Percentiles rank a stretch among this genome's conserved stretches.
Evolutionary conservation across 306 rosid species (phyloP).

Genomic region (Luffa aegyptiaca): DNA sequence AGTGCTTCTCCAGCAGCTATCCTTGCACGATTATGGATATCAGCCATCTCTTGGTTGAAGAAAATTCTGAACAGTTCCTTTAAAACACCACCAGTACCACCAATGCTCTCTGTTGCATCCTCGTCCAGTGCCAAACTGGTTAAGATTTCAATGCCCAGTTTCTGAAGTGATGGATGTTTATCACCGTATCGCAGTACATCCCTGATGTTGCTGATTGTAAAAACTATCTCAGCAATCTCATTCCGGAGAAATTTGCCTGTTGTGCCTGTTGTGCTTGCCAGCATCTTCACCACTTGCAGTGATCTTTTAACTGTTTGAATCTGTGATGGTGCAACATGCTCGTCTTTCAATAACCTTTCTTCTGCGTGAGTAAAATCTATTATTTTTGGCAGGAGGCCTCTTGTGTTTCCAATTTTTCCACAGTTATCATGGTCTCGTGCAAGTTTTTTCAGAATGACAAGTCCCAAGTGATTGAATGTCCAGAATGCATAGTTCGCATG

Average conservation of each 20-base stretch:
- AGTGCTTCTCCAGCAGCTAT: slow-evolving; percentile 86
- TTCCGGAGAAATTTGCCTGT: slow-evolving; percentile 60
- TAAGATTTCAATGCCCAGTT: slow-evolving; percentile 71
- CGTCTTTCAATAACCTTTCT: slow-evolving; percentile 52
- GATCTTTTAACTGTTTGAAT: slow-evolving; percentile 63
- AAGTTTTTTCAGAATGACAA: slow-evolving; percentile 69
- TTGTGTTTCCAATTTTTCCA: slow-evolving; percentile 87
- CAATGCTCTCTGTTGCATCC: slow-evolving; percentile 75
- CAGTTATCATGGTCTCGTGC: slow-evolving; percentile 83
- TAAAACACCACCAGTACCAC: slow-evolving; percentile 78
- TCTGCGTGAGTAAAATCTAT: slow-evolving; percentile 67
- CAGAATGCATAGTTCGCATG: slow-evolving; percentile 49
- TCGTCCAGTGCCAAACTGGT: slow-evolving; percentile 71
- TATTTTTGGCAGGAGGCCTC: slow-evolving; percentile 79
- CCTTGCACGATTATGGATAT: slow-evolving; percentile 29
- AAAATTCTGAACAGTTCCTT: slow-evolving; percentile 64
- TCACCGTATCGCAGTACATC: slow-evolving; percentile 67
- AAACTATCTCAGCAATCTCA: slow-evolving; percentile 81
- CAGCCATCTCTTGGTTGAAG: slow-evolving; percentile 29
- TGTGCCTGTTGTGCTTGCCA: slow-evolving; percentile 63
- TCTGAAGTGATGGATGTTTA: slow-evolving; percentile 51
- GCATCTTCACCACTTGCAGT: slow-evolving; percentile 77
- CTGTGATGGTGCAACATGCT: slow-evolving; percentile 32
- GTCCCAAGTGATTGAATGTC: slow-evolving; percentile 82
- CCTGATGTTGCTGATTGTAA: slow-evolving; percentile 76